Conservation (phyloP, 768 basidiomycete species). For the Phallus indusiatus region DNA sequence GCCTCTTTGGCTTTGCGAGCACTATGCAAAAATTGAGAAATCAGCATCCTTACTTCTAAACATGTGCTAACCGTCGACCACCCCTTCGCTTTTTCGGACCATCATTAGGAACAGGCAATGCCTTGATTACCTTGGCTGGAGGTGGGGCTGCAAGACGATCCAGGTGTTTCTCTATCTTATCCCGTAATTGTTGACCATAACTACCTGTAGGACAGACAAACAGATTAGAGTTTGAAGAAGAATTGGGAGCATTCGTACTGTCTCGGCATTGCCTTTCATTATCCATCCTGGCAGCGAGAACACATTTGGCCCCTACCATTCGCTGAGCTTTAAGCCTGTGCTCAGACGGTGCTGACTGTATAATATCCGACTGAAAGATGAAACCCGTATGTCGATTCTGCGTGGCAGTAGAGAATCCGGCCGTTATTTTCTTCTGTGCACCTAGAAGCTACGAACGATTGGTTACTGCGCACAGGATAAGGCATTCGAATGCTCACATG, state of each 20-base stretch:
- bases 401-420: conserved; percentile 82
- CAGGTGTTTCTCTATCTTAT: conserved; percentile 89
- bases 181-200: conserved; percentile 74
- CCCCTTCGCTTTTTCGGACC: conserved; percentile 93
- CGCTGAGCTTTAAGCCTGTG: conserved; percentile 89
- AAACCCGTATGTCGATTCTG: conserved; percentile 94
- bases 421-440: conserved; percentile 84
- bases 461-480: background rate
- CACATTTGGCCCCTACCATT: conserved; percentile 87
- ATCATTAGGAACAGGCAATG: conserved; percentile 89
- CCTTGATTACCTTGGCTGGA: conserved; percentile 87
- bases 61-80: conserved; percentile 67
- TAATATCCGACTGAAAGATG: conserved; percentile 87
- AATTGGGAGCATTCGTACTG: conserved; percentile 38
- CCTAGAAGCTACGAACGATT: conserved; percentile 66
- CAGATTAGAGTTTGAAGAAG: background rate
- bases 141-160: conserved; percentile 90
- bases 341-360: conserved; percentile 78
- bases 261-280: conserved; percentile 76
- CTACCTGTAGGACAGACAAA: conserved; percentile 33
- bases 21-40: conserved; percentile 29
- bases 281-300: conserved; percentile 88
- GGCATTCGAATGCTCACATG: conserved; percentile 47
- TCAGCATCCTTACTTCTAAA: conserved; percentile 1
- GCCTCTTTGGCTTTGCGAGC: conserved; percentile 98